A percentile compares a stretch with the other conserved stretches of the same genome.
phyloP scores from a whole-genome alignment of 2,329 filamentous ascomycete species.

The Aspergillus sp. region DNA sequence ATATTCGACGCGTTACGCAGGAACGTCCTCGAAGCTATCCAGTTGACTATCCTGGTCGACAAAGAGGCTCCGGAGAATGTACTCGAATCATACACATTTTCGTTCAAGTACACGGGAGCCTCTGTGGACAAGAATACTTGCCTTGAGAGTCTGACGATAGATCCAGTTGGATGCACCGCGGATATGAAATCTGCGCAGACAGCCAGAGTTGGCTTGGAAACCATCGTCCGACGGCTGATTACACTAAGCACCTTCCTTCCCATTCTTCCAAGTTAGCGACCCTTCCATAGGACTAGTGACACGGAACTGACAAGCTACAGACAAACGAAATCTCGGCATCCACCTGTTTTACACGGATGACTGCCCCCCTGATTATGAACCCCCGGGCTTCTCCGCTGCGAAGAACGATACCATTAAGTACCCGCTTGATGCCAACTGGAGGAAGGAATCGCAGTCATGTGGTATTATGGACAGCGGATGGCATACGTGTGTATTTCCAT shows the following conservation, averaged over 20 bases:
- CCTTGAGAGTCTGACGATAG: conserved; percentile 27
- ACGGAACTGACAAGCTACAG: conserved; percentile 18
- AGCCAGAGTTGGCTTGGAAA: conserved; percentile 43
- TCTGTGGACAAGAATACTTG: conserved; percentile 29
- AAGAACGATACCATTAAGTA: conserved; percentile 33
- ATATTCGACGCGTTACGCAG: conserved; percentile 47
- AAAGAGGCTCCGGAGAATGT: conserved; percentile 36
- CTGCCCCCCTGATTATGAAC: conserved; percentile 39
- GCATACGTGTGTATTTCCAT: conserved; percentile 34
- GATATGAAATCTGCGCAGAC: conserved; percentile 38
- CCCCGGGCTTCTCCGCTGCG: conserved; percentile 39
- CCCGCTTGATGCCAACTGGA: conserved; percentile 38
- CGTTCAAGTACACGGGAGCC: conserved; percentile 43
- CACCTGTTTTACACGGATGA: conserved; percentile 46
- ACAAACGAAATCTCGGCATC: conserved; percentile 42
- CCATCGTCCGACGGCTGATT: conserved; percentile 43
- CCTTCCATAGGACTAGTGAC: background rate
- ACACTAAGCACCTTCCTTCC: conserved; percentile 39
- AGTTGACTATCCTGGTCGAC: conserved; percentile 47
- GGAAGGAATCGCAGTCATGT: conserved; percentile 32
- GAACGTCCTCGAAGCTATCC: conserved; percentile 45
- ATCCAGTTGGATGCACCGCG: conserved; percentile 27
- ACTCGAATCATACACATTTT: conserved; percentile 52
- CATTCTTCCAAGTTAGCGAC: conserved; percentile 41
- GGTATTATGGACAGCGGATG: conserved; percentile 37